These are phyloP conservation scores for Echeveria elegans DNA, from an alignment of 164 flowering plant genomes.

Conservation along the genomic window DNA sequence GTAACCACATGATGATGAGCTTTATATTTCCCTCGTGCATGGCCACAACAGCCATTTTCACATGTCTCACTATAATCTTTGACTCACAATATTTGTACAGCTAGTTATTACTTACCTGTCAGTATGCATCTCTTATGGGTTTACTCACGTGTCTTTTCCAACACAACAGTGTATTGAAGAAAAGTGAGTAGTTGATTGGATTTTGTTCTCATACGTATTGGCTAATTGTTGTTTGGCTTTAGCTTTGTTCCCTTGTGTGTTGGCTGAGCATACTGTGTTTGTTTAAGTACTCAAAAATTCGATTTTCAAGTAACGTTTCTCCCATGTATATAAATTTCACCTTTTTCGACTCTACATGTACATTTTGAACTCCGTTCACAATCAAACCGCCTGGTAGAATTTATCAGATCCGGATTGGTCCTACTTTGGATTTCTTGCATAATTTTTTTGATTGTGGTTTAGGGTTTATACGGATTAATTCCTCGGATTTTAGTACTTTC, in stretches of 20 bases:
- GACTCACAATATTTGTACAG: too few relatives aligned
- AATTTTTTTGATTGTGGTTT: neutral
- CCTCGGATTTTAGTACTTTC: neutral
- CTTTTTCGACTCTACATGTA: too few relatives aligned
- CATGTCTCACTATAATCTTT: too few relatives aligned
- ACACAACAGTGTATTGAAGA: neutral
- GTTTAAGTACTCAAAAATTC: neutral
- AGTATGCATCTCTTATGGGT: too few relatives aligned
- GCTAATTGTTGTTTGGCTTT: conserved; percentile 5
- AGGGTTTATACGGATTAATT: neutral
- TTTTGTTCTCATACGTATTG: neutral
- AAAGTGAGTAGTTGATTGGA: neutral
- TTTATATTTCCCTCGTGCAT: neutral
- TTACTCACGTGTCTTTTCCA: neutral
- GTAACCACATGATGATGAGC: conserved; percentile 4
- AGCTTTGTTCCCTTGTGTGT: conserved; percentile 5
- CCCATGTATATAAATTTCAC: neutral
- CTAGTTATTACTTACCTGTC: too few relatives aligned
- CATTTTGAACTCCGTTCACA: too few relatives aligned
- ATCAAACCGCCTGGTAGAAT: too few relatives aligned
- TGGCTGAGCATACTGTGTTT: conserved; percentile 6
- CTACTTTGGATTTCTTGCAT: neutral
- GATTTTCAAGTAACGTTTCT: too few relatives aligned
- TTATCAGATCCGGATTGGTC: too few relatives aligned
- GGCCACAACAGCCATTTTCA: too few relatives aligned